Evolutionary conservation across 768 basidiomycete species (phyloP), one percentile per base, ranked within the genome.

Genomic region (Tubosaeta brunneosetosa): DNA sequence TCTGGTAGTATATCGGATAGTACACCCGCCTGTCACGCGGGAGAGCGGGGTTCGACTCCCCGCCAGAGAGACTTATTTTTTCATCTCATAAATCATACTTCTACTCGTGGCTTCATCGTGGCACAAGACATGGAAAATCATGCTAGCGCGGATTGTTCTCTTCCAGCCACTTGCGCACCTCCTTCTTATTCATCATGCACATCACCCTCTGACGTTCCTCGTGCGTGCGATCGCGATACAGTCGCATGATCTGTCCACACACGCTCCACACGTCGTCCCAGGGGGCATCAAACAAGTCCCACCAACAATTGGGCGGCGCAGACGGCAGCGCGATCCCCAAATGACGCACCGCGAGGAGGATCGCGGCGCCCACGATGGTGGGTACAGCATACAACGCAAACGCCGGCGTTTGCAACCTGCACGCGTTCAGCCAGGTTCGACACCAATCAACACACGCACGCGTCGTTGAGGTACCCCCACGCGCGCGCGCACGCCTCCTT

Each of bases 391-490:
- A 94, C 14, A 94, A 67, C 0, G 91, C 88, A 64, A 95, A 97
- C 0, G 94, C 86, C 0, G 93, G 91, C 0, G 97, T 95, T 72
- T 97, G 94, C 22, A 97, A 76, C 31, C 95, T 98, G 36, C 26
- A 52, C 49, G 31, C 43, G 48, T 56, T 31, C 40, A 29, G 11
- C 6, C 22, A 2, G 9, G 29, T 36, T 12, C 4, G 3, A 10
- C 6, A 7, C 37, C 26, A 25, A n/a, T 48, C 33, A 26, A 34
- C 48, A n/a, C 55, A 82, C 91, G 66, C 65, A 95, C 94, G 90
- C 88, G 67, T 98, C 97, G 61, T 98, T 99, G 19, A 97, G 75
- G 61, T 91, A 97, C 0, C 91, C 91, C 97, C 97, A 99, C 19
- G 93, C 91, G 52, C 73, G 77, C 25, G 82, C 79, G 53, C 90